Percentiles rank a stretch among this genome's conserved stretches.
Conservation (phyloP, 2,329 filamentous ascomycete genomes). For the Fusarium piperis region DNA sequence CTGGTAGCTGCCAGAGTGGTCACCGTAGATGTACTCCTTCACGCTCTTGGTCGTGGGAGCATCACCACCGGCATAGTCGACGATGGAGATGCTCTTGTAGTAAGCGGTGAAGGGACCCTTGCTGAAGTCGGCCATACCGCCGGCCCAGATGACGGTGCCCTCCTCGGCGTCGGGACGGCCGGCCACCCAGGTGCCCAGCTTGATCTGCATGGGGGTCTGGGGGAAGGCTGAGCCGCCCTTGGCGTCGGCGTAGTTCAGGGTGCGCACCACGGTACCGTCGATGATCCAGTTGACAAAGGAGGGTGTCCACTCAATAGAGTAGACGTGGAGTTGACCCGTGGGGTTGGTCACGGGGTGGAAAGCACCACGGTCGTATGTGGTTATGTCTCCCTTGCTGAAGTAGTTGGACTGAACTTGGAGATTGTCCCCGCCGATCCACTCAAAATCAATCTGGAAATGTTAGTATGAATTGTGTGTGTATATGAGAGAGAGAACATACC, state of each 20-base stretch:
- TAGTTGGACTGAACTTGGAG: constrained; percentile 85
- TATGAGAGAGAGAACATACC: neutral
- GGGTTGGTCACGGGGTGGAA: constrained; percentile 63
- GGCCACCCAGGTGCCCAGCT: constrained; percentile 73
- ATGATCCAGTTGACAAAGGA: constrained; percentile 71
- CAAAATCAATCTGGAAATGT: constrained; percentile 75
- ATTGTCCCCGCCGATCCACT: constrained; percentile 77
- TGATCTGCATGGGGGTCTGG: constrained; percentile 77
- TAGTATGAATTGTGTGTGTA: neutral
- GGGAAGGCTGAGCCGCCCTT: constrained; percentile 69
- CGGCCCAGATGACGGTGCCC: constrained; percentile 78
- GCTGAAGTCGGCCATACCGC: constrained; percentile 62
- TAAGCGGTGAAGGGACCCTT: constrained; percentile 55
- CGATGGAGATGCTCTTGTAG: constrained; percentile 57
- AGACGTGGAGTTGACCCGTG: constrained; percentile 66
- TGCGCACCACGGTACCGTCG: constrained; percentile 69
- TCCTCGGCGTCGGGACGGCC: constrained; percentile 65
- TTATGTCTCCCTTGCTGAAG: constrained; percentile 76
- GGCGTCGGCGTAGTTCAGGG: constrained; percentile 67
- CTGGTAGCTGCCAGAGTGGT: constrained; percentile 52
- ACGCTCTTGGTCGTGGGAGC: constrained; percentile 45
- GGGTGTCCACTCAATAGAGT: constrained; percentile 74
- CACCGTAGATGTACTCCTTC: constrained; percentile 54
- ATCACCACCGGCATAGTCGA: constrained; percentile 55
- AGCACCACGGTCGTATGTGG: constrained; percentile 70